phyloP scores from a whole-genome alignment of 2,329 filamentous ascomycete species.

The Talaromyces pinophilus region DNA sequence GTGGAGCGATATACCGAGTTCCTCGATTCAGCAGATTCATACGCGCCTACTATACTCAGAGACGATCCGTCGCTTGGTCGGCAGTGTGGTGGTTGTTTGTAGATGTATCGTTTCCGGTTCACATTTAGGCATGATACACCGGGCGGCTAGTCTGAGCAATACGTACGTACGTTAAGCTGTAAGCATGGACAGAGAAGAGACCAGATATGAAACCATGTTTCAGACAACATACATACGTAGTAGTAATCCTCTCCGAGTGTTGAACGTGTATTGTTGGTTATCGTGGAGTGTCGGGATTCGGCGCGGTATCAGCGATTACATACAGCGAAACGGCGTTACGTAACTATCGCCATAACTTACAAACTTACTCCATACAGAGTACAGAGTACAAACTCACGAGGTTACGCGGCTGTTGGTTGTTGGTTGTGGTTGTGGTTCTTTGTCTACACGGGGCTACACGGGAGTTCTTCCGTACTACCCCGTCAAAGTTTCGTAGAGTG shows the following conservation, averaged over 20 bases:
- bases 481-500: background rate
- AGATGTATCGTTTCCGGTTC: background rate
- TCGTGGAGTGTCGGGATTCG: conserved; percentile 11
- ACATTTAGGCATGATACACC: background rate
- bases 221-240: background rate
- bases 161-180: too few relatives aligned
- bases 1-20: conserved; percentile 2
- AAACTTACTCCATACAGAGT: background rate
- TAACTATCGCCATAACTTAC: background rate
- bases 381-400: background rate
- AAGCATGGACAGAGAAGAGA: background rate
- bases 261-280: background rate
- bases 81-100: background rate
- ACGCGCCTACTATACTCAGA: background rate
- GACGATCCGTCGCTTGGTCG: background rate
- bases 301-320: background rate
- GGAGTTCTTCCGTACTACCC: background rate
- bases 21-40: background rate
- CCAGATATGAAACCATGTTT: background rate
- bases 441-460: background rate
- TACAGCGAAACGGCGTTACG: background rate
- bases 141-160: background rate
- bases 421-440: background rate
- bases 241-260: background rate
- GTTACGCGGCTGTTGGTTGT: background rate